Evolutionary conservation across 768 basidiomycete species (phyloP), one percentile per base, ranked within the genome.

Genomic region (Saitozyma podzolica): DNA sequence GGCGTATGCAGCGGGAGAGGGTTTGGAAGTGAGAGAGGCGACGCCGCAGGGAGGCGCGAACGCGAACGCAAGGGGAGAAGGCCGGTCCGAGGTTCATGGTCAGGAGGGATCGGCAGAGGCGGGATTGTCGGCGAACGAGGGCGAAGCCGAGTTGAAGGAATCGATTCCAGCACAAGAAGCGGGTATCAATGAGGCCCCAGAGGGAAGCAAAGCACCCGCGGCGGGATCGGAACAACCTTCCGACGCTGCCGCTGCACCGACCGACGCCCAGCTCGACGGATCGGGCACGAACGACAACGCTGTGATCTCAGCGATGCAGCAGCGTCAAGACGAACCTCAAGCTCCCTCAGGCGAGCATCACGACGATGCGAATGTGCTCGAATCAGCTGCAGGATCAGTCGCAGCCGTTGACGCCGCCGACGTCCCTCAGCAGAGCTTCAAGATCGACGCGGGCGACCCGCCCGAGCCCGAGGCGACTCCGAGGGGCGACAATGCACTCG

Each of bases 1-100:
- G 62, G 41, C 14, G 47, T 56, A 29, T n/a, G 51, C 42, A 19
- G 56, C 20, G 39, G 56, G 17, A 7, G 43, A 47, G 19, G 51
- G n/a, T 52, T 8, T 17, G n/a, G 80, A 84, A 51, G 81, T 80
- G 0, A 85, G 83, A 43, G 84, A 74, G 14, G 82, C 85, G 40
- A 85, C 14, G 19, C 29, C 17, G 14, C 47, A 53, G n/a, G 10
- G 17, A 16, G 42, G 48, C 20, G 54, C 9, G 14, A 39, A 55
- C 20, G 54, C 9, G 14, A 39, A 55, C 41, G 14, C 51, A 52
- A 8, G 8, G 51, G 20, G 20, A 29, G 29, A 29, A 29, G 29
- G 29, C 29, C 29, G 29, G 29, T 29, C 29, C 29, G 29, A 29
- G 29, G 29, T 29, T 29, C 29, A 29, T 2, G 29, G 29, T 29